Evolutionary conservation across 2,329 filamentous ascomycete species (phyloP), one percentile per base, ranked within the genome.

Genomic region (Stromatinia cepivora): DNA sequence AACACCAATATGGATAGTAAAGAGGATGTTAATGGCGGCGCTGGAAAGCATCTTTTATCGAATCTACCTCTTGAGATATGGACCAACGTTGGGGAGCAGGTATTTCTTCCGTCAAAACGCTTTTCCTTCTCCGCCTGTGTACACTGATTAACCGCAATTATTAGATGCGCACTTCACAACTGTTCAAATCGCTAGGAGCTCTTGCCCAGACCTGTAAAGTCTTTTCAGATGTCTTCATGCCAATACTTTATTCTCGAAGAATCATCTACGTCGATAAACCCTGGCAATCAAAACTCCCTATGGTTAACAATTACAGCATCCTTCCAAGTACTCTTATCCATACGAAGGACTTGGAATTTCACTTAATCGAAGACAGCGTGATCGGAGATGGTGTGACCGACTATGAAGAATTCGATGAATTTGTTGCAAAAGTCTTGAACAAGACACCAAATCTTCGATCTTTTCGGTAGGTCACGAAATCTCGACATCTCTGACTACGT

Each of bases 1-100:
- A 36, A 36, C 56, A 25, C n/a, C 25, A 53, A 39, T 39, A 39
- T 31, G 34, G 31, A 71, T 71, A 39, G 15, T 59, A 39, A 8
- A 59, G 17, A 59, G 10, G 13, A 15, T 53, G 0, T 31, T 17
- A 31, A 15, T 15, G 6, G 17, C 4, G 52, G 13, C 2, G 25
- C 2, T 31, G 52, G 52, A 53, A 53, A 15, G 13, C 25, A 28
- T 20, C 6, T 6, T 25, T 28, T 31, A 3, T 53, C 52, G 15
- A 53, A 53, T 28, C 8, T 53, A 8, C 52, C 52, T 25, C 13
- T 13, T 53, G 52, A 53, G 52, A 17, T 53, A 31, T 53, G 22
- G 31, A 58, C 22, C 20, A 5, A 15, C 8, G 17, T 53, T 17
- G 25, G 25, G 28, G 25, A 53, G 52, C 52, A 31, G 52, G 52